These are phyloP conservation scores for Gossypium davidsonii DNA, from an alignment of 441 rosid species.

Conservation along the genomic window DNA sequence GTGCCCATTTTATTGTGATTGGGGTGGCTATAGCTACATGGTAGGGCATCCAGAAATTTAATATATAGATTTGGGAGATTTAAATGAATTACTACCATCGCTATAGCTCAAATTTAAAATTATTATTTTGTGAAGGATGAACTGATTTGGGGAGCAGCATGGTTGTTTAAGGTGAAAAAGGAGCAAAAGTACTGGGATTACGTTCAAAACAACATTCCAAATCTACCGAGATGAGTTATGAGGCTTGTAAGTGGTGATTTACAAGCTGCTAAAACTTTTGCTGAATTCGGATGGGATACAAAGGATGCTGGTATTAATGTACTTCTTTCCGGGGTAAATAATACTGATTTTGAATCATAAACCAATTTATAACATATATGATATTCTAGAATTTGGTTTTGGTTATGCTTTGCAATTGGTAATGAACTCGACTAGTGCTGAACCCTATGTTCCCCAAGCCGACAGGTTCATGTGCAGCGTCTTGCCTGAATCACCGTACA, in stretches of 20 bases:
- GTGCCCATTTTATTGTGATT: slow-evolving; percentile 36
- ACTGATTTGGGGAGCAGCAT: slow-evolving; percentile 35
- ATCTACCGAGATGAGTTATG: neutral
- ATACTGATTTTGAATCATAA: neutral
- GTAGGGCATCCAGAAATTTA: slow-evolving; percentile 6
- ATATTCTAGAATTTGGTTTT: neutral
- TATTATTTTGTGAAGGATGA: slow-evolving; percentile 26
- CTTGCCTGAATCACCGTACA: slow-evolving; percentile 32
- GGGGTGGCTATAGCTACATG: slow-evolving; percentile 33
- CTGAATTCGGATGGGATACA: slow-evolving; percentile 39
- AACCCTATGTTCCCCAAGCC: slow-evolving; percentile 22
- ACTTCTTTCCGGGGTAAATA: slow-evolving; percentile 26
- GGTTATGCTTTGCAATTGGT: slow-evolving; percentile 15
- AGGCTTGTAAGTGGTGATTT: neutral
- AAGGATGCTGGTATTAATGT: slow-evolving; percentile 34
- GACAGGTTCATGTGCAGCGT: slow-evolving; percentile 26
- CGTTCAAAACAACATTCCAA: slow-evolving; percentile 11
- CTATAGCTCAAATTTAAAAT: neutral
- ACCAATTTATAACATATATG: neutral
- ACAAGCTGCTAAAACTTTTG: neutral
- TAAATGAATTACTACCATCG: neutral
- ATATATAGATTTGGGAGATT: neutral
- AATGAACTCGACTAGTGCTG: neutral
- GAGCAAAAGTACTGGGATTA: slow-evolving; percentile 19
- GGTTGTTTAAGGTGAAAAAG: slow-evolving; percentile 31